Base-by-base conservation (phyloP, 163 green algal genomes). In the Scenedesmus sp. region DNA sequence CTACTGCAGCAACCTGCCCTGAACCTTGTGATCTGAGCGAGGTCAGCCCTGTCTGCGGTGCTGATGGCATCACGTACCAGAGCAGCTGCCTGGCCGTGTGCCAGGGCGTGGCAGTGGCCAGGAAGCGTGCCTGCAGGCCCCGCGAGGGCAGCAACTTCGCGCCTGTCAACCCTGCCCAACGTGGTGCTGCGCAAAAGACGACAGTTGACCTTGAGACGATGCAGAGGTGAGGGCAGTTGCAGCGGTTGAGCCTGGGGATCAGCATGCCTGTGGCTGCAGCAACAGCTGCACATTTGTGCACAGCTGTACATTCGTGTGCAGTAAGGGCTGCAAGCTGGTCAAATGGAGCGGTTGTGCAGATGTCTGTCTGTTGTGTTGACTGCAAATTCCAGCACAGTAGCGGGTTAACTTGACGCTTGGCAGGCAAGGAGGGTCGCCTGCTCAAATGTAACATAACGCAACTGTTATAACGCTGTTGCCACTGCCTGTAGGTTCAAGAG, bases 1-100 rank as follows among this genome's bases (percentile, higher is more conserved):
- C 18, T 97, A 96, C 93, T 99, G 15, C 26, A 84, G 76, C 13
- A 84, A 54, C 76, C 10, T 55, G 34, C 76, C 26, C 76, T 16
- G 76, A 12, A 84, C 10, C 76, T 59, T 59, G 76, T 84, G 76
- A 70, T 15, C 62, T 70, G 62, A 70, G 62, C 62, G 62, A 70
- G 13, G 62, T 70, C 13, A 15, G 12, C 62, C 62, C 62, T 70
- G 62, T 70, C 62, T 70, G 62, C 62, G 62, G 62, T 15, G 62
- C 62, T 70, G 62, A 70, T 70, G 62, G 62, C 62, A 70, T 70
- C 62, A 70, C 62, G 10, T 70, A 70, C 62, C 62, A 70, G 62
- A 70, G 62, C 62, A 70, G 62, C 10, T 70, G 62, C 62, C 62
- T 70, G 62, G 62, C 62, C 62, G 12, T 70, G 62, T 70, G 62